phyloP scores from a whole-genome alignment of 345 rosid genomes.

The Geranium rotundifolium region DNA sequence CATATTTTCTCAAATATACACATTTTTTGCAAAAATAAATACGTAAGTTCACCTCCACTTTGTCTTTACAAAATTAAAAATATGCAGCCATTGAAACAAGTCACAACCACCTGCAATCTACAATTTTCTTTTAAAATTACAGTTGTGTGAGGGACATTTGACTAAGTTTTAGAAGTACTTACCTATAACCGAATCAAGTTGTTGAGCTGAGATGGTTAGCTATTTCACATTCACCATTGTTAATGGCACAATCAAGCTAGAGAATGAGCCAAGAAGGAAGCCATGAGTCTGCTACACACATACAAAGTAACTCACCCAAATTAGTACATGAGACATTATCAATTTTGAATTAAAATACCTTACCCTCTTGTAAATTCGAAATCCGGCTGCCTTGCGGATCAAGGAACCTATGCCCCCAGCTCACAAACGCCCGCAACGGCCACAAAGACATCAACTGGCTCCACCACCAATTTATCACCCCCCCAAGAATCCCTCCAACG shows the following conservation, averaged over 20 bases:
- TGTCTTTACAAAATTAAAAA: too few relatives aligned
- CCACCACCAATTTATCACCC: slow-evolving; percentile 19
- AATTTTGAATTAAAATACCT: not conserved
- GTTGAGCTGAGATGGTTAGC: not conserved
- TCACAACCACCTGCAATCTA: too few relatives aligned
- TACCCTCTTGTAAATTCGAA: not conserved
- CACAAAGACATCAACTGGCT: slow-evolving; percentile 14
- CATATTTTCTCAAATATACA: too few relatives aligned
- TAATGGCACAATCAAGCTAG: not conserved
- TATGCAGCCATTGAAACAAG: too few relatives aligned
- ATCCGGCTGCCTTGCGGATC: slow-evolving; percentile 10
- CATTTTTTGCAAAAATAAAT: too few relatives aligned
- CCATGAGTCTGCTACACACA: slow-evolving; percentile 25
- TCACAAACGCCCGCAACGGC: slow-evolving; percentile 28
- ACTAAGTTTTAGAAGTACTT: too few relatives aligned
- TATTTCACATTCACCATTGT: not conserved
- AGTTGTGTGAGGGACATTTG: too few relatives aligned
- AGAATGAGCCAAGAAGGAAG: slow-evolving; percentile 31
- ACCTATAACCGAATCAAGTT: not conserved
- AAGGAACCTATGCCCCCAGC: slow-evolving; percentile 17
- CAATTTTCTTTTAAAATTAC: too few relatives aligned
- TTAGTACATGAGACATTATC: not conserved
- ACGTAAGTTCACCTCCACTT: too few relatives aligned
- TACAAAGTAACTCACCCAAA: not conserved
- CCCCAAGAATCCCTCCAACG: slow-evolving; percentile 9